Percentiles rank a stretch among this genome's conserved stretches.
phyloP scores from a whole-genome alignment of 768 basidiomycete genomes.

The Boletus subcaerulescens region DNA sequence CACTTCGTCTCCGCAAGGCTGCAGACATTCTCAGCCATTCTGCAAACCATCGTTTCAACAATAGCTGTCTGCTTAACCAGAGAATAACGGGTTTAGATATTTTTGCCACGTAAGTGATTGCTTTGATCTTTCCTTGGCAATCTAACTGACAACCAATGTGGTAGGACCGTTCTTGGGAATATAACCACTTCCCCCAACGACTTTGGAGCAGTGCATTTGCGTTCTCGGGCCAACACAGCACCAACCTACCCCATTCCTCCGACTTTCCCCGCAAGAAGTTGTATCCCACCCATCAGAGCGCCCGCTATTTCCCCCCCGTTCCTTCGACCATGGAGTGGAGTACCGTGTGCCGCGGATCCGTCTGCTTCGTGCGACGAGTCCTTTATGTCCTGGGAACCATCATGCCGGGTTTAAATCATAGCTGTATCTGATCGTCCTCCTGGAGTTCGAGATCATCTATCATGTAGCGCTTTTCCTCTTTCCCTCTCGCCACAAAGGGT shows the following conservation, averaged over 20 bases:
- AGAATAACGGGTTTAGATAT: conserved; percentile 49
- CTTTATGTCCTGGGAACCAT: conserved; percentile 63
- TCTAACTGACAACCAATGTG: conserved; percentile 6
- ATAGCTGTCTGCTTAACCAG: conserved; percentile 39
- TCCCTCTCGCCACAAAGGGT: background rate
- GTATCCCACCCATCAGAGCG: conserved; percentile 18
- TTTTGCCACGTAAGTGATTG: conserved; percentile 47
- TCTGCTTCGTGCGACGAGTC: conserved; percentile 48
- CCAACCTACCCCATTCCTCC: conserved; percentile 1
- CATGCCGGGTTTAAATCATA: conserved; percentile 32
- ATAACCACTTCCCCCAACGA: conserved; percentile 29
- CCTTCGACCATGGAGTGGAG: conserved; percentile 18
- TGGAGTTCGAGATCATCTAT: background rate
- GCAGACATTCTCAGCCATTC: conserved; percentile 53
- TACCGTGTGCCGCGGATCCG: conserved; percentile 23
- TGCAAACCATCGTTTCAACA: conserved; percentile 34
- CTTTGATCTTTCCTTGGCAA: background rate
- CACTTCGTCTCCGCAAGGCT: conserved; percentile 57
- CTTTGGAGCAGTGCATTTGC: conserved; percentile 8
- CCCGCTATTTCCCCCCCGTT: conserved; percentile 20
- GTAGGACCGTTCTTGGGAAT: conserved; percentile 43
- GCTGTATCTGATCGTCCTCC: background rate
- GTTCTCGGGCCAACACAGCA: conserved; percentile 14
- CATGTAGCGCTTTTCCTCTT: background rate
- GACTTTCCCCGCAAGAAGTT: conserved; percentile 8